Percentiles rank a stretch among this genome's conserved stretches.
Evolutionary conservation across 2,329 filamentous ascomycete species (phyloP).

Genomic region (Fusarium sulawesiense): DNA sequence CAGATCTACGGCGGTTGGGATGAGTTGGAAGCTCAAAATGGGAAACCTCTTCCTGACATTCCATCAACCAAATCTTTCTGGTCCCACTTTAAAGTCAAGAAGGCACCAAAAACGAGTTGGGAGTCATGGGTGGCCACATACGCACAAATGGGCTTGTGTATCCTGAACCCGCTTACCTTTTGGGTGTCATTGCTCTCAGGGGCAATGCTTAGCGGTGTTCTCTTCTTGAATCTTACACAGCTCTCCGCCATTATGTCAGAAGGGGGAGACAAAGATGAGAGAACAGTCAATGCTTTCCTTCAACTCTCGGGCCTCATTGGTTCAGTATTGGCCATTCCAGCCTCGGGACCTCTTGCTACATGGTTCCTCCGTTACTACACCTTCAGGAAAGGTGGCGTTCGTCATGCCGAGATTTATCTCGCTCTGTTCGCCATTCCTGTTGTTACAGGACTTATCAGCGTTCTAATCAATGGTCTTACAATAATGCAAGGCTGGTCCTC

Average conservation of each 20-base stretch:
- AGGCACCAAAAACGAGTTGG: constrained; percentile 20
- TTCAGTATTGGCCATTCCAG: constrained; percentile 15
- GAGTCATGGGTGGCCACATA: constrained; percentile 23
- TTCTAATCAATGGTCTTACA: constrained; percentile 21
- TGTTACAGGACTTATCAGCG: background rate
- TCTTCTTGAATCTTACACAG: constrained; percentile 28
- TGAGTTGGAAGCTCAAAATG: background rate
- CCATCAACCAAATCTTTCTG: background rate
- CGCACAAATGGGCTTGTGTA: constrained; percentile 35
- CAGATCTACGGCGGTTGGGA: constrained; percentile 25
- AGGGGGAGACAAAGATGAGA: fast-evolving
- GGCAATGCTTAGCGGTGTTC: constrained; percentile 23
- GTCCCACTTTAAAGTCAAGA: constrained; percentile 6
- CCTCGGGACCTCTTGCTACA: constrained; percentile 13
- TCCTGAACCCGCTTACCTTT: constrained; percentile 37
- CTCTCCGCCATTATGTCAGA: background rate
- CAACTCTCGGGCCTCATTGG: constrained; percentile 9
- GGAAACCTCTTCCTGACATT: constrained; percentile 14
- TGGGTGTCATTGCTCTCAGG: constrained; percentile 36
- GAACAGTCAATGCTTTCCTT: background rate
- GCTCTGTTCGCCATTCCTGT: constrained; percentile 16
- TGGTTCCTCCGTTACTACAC: constrained; percentile 30
- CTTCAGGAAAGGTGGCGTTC: constrained; percentile 19
- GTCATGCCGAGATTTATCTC: constrained; percentile 32
- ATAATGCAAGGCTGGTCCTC: constrained; percentile 11